A percentile compares a stretch with the other conserved stretches of the same genome.
These are phyloP conservation scores for Coemansia guatemalensis DNA, from an alignment of 192 early-diverging fungal species.

Conservation along the genomic window DNA sequence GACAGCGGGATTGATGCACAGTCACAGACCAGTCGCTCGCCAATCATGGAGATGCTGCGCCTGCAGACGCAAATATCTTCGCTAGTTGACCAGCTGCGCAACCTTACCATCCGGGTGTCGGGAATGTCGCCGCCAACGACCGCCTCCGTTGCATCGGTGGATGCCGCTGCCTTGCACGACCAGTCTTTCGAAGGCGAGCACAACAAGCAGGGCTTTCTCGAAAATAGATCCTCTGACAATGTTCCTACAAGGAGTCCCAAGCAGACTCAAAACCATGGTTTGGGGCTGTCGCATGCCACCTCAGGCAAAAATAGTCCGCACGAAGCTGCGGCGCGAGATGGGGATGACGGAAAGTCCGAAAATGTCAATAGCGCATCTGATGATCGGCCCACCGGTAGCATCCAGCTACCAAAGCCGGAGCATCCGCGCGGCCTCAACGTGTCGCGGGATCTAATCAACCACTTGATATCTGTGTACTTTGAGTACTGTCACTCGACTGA, in stretches of 20 bases:
- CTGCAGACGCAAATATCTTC: constrained; percentile 50
- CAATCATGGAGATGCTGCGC: constrained; percentile 50
- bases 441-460: constrained; percentile 50
- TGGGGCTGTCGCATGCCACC: background rate
- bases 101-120: constrained; percentile 36
- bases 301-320: background rate
- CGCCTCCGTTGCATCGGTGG: background rate
- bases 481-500: constrained; percentile 42
- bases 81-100: constrained; percentile 49
- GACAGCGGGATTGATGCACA: background rate
- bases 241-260: background rate
- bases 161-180: background rate
- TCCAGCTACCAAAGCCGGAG: constrained; percentile 8
- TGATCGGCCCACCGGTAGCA: background rate
- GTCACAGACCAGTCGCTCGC: constrained; percentile 7
- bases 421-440: constrained; percentile 23
- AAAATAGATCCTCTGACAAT: background rate
- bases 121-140: constrained; percentile 14
- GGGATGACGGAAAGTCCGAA: background rate
- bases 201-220: background rate
- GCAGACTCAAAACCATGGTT: background rate
- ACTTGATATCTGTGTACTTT: constrained; percentile 45
- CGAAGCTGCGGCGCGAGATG: background rate
- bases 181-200: background rate
- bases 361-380: background rate